Percentiles rank a stretch among this genome's conserved stretches.
Conservation (phyloP, 2,329 filamentous ascomycete species). For the Akanthomyces dipterigenus region DNA sequence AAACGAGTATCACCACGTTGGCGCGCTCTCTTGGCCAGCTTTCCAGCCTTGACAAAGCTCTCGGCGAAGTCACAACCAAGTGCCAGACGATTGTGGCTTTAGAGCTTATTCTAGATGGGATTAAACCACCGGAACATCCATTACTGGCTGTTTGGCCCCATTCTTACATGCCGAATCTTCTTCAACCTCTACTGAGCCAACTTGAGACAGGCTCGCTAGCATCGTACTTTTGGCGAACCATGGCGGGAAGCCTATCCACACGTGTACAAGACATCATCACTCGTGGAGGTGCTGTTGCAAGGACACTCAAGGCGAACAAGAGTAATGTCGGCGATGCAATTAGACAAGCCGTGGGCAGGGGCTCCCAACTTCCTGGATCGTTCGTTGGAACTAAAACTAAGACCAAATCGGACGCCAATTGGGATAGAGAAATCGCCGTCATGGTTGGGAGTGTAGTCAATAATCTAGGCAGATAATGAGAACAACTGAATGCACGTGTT, state of each 20-base stretch:
- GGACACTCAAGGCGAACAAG: slow-evolving; percentile 71
- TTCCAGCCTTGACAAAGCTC: slow-evolving; percentile 71
- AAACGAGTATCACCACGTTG: slow-evolving; percentile 69
- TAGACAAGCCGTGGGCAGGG: slow-evolving; percentile 73
- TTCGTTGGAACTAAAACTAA: slow-evolving; percentile 37
- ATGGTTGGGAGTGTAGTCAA: slow-evolving; percentile 82
- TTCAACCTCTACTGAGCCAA: slow-evolving; percentile 65
- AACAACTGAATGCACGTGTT: neutral
- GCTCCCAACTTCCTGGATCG: slow-evolving; percentile 60
- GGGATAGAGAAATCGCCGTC: slow-evolving; percentile 89
- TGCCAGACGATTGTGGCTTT: slow-evolving; percentile 91
- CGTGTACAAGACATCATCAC: slow-evolving; percentile 79
- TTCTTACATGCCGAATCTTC: slow-evolving; percentile 43
- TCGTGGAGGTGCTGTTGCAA: slow-evolving; percentile 74
- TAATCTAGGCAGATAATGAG: slow-evolving; percentile 36
- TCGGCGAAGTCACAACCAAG: slow-evolving; percentile 72
- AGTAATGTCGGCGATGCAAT: slow-evolving; percentile 70
- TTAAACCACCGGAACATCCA: slow-evolving; percentile 63
- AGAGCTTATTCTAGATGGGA: slow-evolving; percentile 66
- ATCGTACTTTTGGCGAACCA: slow-evolving; percentile 87
- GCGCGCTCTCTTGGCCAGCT: slow-evolving; percentile 71
- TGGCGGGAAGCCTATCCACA: slow-evolving; percentile 69
- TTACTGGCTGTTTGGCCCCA: slow-evolving; percentile 40
- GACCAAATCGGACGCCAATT: slow-evolving; percentile 45
- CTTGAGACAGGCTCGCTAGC: slow-evolving; percentile 83